These are phyloP conservation scores for Penicillium sp. DNA, from an alignment of 2,329 filamentous ascomycete species.

Conservation along the genomic window DNA sequence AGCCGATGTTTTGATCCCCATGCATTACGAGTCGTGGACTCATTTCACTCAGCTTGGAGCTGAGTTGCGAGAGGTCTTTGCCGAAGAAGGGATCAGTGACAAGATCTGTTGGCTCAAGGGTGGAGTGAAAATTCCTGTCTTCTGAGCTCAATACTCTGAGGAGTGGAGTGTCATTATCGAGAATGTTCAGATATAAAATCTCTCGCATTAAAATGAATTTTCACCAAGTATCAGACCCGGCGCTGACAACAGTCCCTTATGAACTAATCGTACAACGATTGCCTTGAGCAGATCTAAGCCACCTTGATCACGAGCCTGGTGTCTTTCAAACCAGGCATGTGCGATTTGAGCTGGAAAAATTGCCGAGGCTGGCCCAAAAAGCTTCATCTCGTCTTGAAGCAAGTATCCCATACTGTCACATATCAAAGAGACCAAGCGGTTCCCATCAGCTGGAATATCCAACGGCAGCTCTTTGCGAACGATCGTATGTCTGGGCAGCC, in stretches of 20 bases:
- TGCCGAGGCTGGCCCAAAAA: constrained; percentile 36
- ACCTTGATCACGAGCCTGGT: not conserved
- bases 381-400: constrained; percentile 35
- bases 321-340: not conserved
- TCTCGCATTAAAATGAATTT: not conserved
- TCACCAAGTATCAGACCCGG: not conserved
- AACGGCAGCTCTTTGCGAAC: too few species aligned
- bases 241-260: not conserved
- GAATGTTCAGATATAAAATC: not conserved
- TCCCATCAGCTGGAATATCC: not conserved
- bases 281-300: constrained; percentile 1
- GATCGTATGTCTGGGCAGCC: not conserved
- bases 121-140: constrained; percentile 13
- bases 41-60: constrained; percentile 39
- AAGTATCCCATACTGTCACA: constrained; percentile 35
- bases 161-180: too few species aligned
- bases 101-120: constrained; percentile 34
- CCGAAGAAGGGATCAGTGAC: constrained; percentile 30
- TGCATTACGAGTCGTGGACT: constrained; percentile 46
- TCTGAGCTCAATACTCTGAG: not conserved
- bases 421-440: constrained; percentile 21
- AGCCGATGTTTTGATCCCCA: constrained; percentile 41
- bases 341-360: constrained; percentile 25
- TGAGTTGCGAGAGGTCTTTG: constrained; percentile 28
- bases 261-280: constrained; percentile 7